phyloP scores from a whole-genome alignment of 2,329 filamentous ascomycete species.

The Neurospora crassa region DNA sequence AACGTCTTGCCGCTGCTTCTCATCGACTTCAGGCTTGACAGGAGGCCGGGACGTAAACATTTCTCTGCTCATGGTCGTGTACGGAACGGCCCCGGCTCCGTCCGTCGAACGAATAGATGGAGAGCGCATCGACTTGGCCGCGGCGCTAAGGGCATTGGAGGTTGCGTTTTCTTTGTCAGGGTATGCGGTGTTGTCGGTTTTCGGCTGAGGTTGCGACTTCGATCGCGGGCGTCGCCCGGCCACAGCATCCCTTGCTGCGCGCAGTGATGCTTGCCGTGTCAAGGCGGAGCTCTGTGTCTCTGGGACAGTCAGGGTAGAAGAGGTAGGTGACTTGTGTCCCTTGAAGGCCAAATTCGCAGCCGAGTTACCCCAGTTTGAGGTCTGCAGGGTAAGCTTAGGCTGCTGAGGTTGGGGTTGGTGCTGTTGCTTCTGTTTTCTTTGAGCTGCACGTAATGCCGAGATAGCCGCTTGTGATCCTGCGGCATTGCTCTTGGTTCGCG shows the following conservation, averaged over 20 bases:
- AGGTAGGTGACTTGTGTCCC: conserved; percentile 18
- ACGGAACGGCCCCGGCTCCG: conserved; percentile 57
- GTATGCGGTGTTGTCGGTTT: conserved; percentile 29
- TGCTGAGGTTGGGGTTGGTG: conserved; percentile 7
- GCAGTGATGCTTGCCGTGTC: conserved; percentile 27
- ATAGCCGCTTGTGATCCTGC: conserved; percentile 68
- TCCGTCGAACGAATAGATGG: conserved; percentile 32
- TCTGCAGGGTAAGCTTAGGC: not conserved
- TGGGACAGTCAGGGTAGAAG: conserved; percentile 28
- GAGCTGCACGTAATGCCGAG: conserved; percentile 36
- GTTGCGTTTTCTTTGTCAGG: conserved; percentile 51
- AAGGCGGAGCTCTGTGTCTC: conserved; percentile 46
- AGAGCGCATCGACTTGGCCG: conserved; percentile 54
- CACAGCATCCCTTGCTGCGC: conserved; percentile 72
- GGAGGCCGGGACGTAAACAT: conserved; percentile 74
- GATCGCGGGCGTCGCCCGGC: conserved; percentile 50
- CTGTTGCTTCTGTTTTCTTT: conserved; percentile 29
- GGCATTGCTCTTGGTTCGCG: conserved; percentile 53
- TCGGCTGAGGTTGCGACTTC: conserved; percentile 46
- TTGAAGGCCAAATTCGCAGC: conserved; percentile 50
- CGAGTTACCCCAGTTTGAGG: conserved; percentile 47
- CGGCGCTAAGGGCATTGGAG: conserved; percentile 63
- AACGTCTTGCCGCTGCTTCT: conserved; percentile 61
- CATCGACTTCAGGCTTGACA: conserved; percentile 61
- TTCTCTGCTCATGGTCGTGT: conserved; percentile 57